A percentile compares a stretch with the other conserved stretches of the same genome.
Conservation (phyloP, 2,329 filamentous ascomycete species). For the Davidsoniella neocaledoniae region DNA sequence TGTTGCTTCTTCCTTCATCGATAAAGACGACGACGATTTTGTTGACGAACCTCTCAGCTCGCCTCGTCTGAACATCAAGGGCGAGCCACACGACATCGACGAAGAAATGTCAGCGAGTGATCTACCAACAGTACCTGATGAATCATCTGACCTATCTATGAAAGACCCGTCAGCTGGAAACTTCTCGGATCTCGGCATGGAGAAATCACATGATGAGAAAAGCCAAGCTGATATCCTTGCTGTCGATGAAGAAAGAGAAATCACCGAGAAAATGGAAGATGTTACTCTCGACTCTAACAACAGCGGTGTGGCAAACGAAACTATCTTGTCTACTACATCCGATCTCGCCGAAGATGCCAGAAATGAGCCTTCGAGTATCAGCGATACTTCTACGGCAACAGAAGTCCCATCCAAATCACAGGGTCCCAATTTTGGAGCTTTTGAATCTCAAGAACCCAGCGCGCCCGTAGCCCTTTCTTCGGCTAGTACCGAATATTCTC, state of each 20-base stretch:
- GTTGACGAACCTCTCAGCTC: slow-evolving; percentile 64
- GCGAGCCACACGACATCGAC: slow-evolving; percentile 37
- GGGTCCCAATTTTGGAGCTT: too few species aligned
- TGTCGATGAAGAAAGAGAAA: slow-evolving; percentile 3
- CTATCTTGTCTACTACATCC: too few species aligned
- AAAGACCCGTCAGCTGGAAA: slow-evolving; percentile 5
- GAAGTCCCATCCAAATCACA: not conserved
- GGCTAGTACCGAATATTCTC: too few species aligned
- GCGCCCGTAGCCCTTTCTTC: too few species aligned
- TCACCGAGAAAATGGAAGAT: slow-evolving; percentile 7
- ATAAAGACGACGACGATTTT: slow-evolving; percentile 54
- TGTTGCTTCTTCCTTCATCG: slow-evolving; percentile 45
- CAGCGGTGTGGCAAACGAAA: not conserved
- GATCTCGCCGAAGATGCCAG: too few species aligned
- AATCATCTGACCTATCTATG: slow-evolving; percentile 5
- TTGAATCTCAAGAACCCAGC: too few species aligned
- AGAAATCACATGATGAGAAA: not conserved
- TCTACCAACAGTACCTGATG: slow-evolving; percentile 7
- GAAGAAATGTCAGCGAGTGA: slow-evolving; percentile 23
- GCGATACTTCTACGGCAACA: not conserved
- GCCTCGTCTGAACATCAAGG: slow-evolving; percentile 33
- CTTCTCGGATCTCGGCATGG: slow-evolving; percentile 4
- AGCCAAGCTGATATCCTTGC: not conserved
- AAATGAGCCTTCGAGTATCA: too few species aligned
- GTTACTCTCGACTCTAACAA: not conserved